Conservation (phyloP, 352 stramenopile genomes). For the Phytopythium mirpurense region DNA sequence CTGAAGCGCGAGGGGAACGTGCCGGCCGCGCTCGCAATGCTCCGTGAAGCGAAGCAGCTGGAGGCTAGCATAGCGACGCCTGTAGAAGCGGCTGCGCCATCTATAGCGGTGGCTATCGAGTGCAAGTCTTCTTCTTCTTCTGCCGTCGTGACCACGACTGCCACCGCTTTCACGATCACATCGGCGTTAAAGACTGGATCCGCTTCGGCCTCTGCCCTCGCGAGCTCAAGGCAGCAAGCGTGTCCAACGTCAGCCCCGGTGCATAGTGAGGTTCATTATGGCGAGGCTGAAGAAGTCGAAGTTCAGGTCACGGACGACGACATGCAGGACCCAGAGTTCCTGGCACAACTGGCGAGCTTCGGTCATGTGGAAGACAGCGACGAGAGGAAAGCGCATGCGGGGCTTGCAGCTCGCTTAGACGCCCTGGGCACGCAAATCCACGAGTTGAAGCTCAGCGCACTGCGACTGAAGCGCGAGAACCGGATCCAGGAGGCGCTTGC, state of each 20-base stretch:
- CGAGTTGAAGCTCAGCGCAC: conserved; percentile 33
- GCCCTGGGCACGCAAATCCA: conserved; percentile 41
- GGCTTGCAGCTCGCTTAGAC: conserved; percentile 9
- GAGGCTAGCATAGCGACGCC: conserved; percentile 23
- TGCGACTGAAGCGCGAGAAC: conserved; percentile 51
- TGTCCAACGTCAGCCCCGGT: background rate
- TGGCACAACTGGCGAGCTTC: conserved; percentile 50
- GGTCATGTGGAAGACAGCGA: conserved; percentile 22
- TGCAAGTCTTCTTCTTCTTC: background rate
- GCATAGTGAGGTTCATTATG: background rate
- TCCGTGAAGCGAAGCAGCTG: conserved; percentile 55
- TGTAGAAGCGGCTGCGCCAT: background rate
- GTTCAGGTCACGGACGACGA: conserved; percentile 77
- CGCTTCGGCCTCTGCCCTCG: background rate
- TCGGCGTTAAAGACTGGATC: background rate
- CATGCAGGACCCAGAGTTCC: conserved; percentile 64
- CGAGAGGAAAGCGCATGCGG: background rate
- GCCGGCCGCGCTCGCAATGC: conserved; percentile 43
- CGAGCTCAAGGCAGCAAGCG: background rate
- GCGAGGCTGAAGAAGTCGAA: conserved; percentile 20
- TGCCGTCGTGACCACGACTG: background rate
- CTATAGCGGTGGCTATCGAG: background rate
- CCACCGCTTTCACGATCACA: background rate
- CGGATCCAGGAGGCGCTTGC: conserved; percentile 49
- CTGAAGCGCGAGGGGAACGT: conserved; percentile 54